Evolutionary conservation across 2,329 filamentous ascomycete species (phyloP).

Genomic region (Cryoendolithus antarcticus): DNA sequence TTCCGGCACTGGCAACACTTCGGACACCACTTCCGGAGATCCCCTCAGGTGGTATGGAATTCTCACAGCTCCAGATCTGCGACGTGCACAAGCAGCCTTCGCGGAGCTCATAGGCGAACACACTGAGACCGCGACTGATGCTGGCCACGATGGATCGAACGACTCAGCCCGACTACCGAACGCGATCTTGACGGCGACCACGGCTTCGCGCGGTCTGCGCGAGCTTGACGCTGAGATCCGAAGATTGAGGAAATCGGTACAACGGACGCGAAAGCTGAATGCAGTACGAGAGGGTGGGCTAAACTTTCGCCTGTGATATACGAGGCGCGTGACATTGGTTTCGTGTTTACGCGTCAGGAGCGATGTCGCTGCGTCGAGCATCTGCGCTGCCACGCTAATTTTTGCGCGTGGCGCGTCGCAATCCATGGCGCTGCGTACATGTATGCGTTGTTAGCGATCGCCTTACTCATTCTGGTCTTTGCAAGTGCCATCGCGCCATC

Average conservation of each 20-base stretch:
- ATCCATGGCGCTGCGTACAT: too few species aligned
- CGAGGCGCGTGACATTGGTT: too few species aligned
- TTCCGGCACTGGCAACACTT: too few species aligned
- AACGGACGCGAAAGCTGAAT: conserved; percentile 22
- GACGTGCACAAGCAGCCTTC: conserved; percentile 48
- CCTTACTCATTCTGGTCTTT: too few species aligned
- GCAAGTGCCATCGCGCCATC: too few species aligned
- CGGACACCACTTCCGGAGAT: conserved; percentile 24
- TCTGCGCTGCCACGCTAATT: too few species aligned
- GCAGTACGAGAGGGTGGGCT: background rate
- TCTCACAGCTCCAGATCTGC: conserved; percentile 36
- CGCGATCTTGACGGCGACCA: conserved; percentile 45
- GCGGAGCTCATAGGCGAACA: conserved; percentile 40
- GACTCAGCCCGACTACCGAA: conserved; percentile 11
- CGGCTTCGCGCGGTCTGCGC: conserved; percentile 48
- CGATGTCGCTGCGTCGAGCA: too few species aligned
- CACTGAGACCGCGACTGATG: background rate
- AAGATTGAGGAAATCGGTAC: conserved; percentile 37
- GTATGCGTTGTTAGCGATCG: too few species aligned
- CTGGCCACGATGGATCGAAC: background rate
- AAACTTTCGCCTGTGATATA: background rate
- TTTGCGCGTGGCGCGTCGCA: too few species aligned
- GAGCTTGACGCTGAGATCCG: conserved; percentile 58
- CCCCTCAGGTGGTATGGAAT: conserved; percentile 47
- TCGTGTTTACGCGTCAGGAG: too few species aligned